Percentiles rank a stretch among this genome's conserved stretches.
These are phyloP conservation scores for Trichoderma asperellum DNA, from an alignment of 2,329 filamentous ascomycete species.

Conservation along the genomic window DNA sequence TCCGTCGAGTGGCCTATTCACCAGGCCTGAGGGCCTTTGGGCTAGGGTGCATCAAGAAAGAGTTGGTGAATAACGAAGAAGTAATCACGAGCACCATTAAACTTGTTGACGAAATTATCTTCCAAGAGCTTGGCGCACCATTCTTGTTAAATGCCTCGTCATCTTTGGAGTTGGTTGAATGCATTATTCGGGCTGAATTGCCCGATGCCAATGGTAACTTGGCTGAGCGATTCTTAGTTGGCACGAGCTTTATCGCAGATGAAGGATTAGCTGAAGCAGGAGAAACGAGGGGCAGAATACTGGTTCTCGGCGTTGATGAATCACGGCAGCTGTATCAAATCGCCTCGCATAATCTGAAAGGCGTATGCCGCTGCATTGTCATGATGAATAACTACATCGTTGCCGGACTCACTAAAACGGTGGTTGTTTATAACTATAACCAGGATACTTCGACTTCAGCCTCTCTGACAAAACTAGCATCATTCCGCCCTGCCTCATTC, in stretches of 20 bases:
- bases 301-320: slow-evolving; percentile 81
- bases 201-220: slow-evolving; percentile 58
- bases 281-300: slow-evolving; percentile 69
- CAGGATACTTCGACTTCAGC: slow-evolving; percentile 61
- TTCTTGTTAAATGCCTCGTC: slow-evolving; percentile 60
- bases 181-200: slow-evolving; percentile 77
- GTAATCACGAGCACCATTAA: slow-evolving; percentile 78
- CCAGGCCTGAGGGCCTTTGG: slow-evolving; percentile 78
- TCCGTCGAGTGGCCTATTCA: slow-evolving; percentile 86
- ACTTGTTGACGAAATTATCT: slow-evolving; percentile 87
- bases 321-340: slow-evolving; percentile 75
- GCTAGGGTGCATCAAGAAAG: slow-evolving; percentile 80
- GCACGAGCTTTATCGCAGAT: slow-evolving; percentile 77
- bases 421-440: slow-evolving; percentile 61
- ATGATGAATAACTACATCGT: slow-evolving; percentile 78
- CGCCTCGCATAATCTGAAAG: slow-evolving; percentile 70
- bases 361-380: slow-evolving; percentile 78
- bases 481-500: slow-evolving; percentile 80
- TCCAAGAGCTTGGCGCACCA: slow-evolving; percentile 73
- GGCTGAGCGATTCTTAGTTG: slow-evolving; percentile 85
- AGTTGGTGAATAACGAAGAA: slow-evolving; percentile 72
- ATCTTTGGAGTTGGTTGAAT: slow-evolving; percentile 76
- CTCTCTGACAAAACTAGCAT: slow-evolving; percentile 70
- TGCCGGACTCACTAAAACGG: slow-evolving; percentile 86
- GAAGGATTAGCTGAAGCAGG: slow-evolving; percentile 55